Evolutionary conservation across 805 yeast species (phyloP), one percentile per base, ranked within the genome.

Genomic region (Candida awuae): DNA sequence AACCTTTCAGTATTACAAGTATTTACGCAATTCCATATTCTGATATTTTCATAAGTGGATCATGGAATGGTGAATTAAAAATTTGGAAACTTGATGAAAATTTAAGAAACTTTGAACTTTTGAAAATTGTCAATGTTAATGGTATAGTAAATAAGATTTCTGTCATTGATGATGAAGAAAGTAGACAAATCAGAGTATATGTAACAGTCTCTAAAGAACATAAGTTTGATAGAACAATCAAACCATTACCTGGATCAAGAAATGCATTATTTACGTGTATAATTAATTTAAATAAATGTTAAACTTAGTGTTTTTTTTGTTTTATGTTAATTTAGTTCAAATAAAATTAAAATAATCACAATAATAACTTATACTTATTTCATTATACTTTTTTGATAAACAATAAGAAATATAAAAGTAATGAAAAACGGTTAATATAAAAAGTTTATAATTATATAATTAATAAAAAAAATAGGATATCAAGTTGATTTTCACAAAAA

Each of bases 1-100:
- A 74, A 41, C 96, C 97, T 20, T 82, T 80, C 51, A 79, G 90
- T 83, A 81, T 92, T 49, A 86, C 97, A 0, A 68, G 87, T 1
- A 58, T 90, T 8, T 70, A 79, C 50, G 85, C 95, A 0, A 65
- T 90, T 17, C 96, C 97, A 14, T 90, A 75, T 57, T 73, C 88
- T 10, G 87, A 92, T 54, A 59, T 85, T 6, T 85, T 92, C 54
- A 65, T 90, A 32, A 75, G 86, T 10, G 98, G 98, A 1, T 88
- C 97, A 3, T 83, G 85, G 80, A 73, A 77, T 53, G 97, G 97
- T 4, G 57, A 67, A 8, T 59, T 92, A 39, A 76, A 72, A 44
- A 70, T 86, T 33, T 92, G 97, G 97, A 74, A 75, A 53, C 57
- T 90, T 20, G 72, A 70, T 35, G 79, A 73, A 35, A 78, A 75